phyloP scores from a whole-genome alignment of 169 alveolate species.

The Sarcocystis neurona region DNA sequence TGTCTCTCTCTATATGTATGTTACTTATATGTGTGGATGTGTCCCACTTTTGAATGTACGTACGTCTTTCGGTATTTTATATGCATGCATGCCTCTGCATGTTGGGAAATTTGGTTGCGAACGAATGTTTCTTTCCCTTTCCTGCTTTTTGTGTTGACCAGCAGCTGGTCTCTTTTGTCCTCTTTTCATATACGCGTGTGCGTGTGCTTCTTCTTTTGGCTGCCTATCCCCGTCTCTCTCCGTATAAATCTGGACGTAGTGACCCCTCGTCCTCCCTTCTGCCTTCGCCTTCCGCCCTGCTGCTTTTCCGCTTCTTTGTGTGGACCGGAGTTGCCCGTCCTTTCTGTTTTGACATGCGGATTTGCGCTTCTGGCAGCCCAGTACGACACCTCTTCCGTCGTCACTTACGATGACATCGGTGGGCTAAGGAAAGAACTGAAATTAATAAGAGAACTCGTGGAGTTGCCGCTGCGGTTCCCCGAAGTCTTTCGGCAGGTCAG shows the following conservation, averaged over 20 bases:
- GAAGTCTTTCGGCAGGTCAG: constrained; percentile 88
- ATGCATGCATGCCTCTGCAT: no score
- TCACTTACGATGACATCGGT: constrained; percentile 99
- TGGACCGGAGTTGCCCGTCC: neutral
- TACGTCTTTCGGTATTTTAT: no score
- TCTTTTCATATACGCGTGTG: no score
- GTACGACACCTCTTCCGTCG: constrained; percentile 97
- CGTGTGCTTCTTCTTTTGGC: no score
- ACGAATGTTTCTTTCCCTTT: no score
- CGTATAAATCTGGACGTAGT: neutral
- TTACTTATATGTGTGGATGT: no score
- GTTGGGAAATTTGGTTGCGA: no score
- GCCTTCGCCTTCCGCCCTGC: neutral
- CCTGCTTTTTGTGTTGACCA: no score
- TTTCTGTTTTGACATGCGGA: neutral
- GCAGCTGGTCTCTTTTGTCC: no score
- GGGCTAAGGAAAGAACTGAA: constrained; percentile 98
- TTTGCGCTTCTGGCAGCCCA: constrained; percentile 91
- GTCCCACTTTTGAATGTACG: no score
- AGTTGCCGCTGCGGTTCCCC: constrained; percentile 97
- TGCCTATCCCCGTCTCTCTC: no score
- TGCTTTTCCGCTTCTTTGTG: constrained; percentile 80
- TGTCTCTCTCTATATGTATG: no score
- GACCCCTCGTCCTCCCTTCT: neutral
- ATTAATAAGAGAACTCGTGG: constrained; percentile 94